These are phyloP conservation scores for sorghum (Sorghum bicolor) DNA, from an alignment of 176 grass and related monocot genomes.

Conservation along the genomic window Sorghum_bicolor_NCBIv3 NC_012874.2:20005001-20005500, in stretches of 20 bases:
- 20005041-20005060: constrained; percentile 79
- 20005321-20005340: not conserved
- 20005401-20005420: not conserved
- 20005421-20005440: not conserved
- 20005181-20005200: not conserved
- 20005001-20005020: constrained; percentile 34
- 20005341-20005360: not conserved
- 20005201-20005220: not conserved
- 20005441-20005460: not conserved
- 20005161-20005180: too few species aligned
- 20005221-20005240: constrained; percentile 63
- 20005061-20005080: constrained; percentile 85
- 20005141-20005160: constrained; percentile 40
- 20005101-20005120: constrained; percentile 71
- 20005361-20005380: not conserved
- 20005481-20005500: not conserved
- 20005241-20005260: constrained; percentile 80
- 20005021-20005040: constrained; percentile 73
- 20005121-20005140: constrained; percentile 82
- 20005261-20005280: constrained; percentile 74
- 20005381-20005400: not conserved
- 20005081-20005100: constrained; percentile 85
- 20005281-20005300: constrained; percentile 67
- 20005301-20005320: not conserved
- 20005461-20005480: not conserved